Conservation (phyloP, 345 rosid species). For the Bruguiera parviflora region DNA sequence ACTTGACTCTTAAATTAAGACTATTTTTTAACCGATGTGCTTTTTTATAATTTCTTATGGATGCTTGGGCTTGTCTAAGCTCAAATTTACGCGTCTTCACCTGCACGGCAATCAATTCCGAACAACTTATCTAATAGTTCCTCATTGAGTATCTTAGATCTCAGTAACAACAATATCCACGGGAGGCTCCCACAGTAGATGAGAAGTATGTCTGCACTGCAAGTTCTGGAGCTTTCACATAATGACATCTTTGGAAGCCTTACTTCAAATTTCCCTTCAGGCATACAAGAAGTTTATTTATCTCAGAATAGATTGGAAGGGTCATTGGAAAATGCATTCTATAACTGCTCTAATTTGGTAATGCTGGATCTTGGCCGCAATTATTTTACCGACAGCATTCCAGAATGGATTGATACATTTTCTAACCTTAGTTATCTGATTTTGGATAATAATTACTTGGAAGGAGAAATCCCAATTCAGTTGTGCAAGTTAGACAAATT, state of each 20-base stretch:
- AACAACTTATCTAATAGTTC: neutral
- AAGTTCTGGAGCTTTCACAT: neutral
- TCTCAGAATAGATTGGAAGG: neutral
- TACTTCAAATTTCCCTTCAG: neutral
- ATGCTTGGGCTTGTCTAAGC: too few species aligned
- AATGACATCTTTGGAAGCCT: neutral
- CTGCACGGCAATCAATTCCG: neutral
- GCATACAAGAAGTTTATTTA: neutral
- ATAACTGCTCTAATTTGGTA: neutral
- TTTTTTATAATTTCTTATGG: too few species aligned
- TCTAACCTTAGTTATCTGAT: slow-evolving; percentile 15
- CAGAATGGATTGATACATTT: slow-evolving; percentile 14
- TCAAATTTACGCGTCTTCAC: too few species aligned
- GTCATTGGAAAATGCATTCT: neutral
- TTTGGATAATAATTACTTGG: slow-evolving; percentile 15
- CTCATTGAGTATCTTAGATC: neutral
- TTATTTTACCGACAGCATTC: slow-evolving; percentile 12
- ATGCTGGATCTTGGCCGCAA: slow-evolving; percentile 20
- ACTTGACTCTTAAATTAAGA: too few species aligned
- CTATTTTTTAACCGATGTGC: too few species aligned
- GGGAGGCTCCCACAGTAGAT: neutral
- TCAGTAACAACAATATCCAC: neutral
- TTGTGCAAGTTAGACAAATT: slow-evolving; percentile 10
- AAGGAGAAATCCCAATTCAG: slow-evolving; percentile 14
- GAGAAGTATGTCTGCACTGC: neutral